These are phyloP conservation scores for Neltuma alba DNA, from an alignment of 306 rosid genomes.

Conservation along the genomic window DNA sequence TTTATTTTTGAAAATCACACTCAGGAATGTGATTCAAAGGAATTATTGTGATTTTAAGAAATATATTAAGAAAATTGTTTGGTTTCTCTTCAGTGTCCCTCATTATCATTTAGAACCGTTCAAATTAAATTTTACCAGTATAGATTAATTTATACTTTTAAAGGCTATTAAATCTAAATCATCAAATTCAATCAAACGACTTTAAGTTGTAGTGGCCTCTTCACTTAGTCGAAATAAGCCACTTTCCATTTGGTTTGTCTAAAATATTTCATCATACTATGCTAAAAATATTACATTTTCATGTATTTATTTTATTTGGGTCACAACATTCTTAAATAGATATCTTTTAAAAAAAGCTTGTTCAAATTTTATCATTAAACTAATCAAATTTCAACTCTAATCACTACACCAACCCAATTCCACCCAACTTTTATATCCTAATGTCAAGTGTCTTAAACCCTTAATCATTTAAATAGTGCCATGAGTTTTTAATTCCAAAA, in stretches of 20 bases:
- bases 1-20: not conserved
- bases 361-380: not conserved
- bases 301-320: not conserved
- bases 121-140: not conserved
- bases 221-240: too few relatives aligned
- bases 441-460: not conserved
- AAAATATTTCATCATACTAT: not conserved
- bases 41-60: not conserved
- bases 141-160: not conserved
- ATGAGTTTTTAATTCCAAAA: not conserved
- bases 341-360: not conserved
- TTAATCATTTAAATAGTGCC: not conserved
- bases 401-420: not conserved
- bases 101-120: not conserved
- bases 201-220: too few relatives aligned
- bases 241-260: too few relatives aligned
- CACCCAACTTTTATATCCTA: not conserved
- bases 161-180: not conserved
- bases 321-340: not conserved
- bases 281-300: not conserved
- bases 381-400: not conserved
- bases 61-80: not conserved
- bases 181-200: too few relatives aligned
- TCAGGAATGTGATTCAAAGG: not conserved
- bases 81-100: not conserved